Evolutionary conservation across 306 rosid genomes (phyloP), one percentile per base, ranked within the genome.

Genomic region (Benincasa hispida): DNA sequence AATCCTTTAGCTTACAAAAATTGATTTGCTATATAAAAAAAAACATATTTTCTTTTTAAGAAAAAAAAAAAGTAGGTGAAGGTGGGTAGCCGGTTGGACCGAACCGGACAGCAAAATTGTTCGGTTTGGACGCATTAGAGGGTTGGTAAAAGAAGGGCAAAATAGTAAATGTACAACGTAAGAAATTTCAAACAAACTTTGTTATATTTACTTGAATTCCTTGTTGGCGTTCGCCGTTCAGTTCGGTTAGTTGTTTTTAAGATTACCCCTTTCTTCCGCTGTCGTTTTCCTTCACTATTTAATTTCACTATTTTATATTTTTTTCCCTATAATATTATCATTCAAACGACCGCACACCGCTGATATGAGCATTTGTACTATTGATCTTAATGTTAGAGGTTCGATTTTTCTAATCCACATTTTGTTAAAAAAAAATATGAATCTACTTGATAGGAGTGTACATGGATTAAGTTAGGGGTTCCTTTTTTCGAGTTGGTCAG

Each of bases 141-240:
- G 39, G 57, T 70, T 39, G 75, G 75, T 70, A 2, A 14, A 13
- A 0, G 13, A 4, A 69, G 75, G 75, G 4, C 5, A 70, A 25
- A 70, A 25, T 45, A 45, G 75, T 70, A 70, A 70, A 45, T 70
- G 22, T 6, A 1, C 24, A 25, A 45, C 6, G n/a, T 24, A 22
- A 0, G 75, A 47, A 70, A 47, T 21, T 47, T 70, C n/a, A 21
- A 69, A 42, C 19, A 2, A 9, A 70, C 24, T 69, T 69, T n/a
- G 74, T 68, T 41, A 68, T n/a, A 37, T 9, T 66, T 66, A 65
- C 22, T 59, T 59, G 2, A 60, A 9, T 37, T 39, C 17, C 51
- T 66, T 5, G 73, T 39, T 24, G 74, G 55, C 74, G 74, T 68
- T 68, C 54, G 55, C 72, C 72, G 72, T 37, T 65, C 17, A 22